Base-by-base conservation (phyloP, 129 eudicot species). In the Flaveria robusta region DNA sequence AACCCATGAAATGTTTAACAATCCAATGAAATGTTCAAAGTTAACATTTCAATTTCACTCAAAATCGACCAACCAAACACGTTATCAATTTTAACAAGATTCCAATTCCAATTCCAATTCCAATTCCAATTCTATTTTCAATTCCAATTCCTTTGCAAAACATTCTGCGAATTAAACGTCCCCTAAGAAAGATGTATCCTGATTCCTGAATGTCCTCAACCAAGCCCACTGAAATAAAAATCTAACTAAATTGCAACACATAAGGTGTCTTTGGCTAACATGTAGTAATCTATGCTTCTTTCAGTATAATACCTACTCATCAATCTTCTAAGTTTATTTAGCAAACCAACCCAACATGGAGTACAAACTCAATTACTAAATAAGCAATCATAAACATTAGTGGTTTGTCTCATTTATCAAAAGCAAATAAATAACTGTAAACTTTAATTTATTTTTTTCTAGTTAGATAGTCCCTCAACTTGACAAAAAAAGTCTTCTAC, bases 201-300 rank as follows among this genome's bases (percentile, higher is more conserved):
- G 14, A 47, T 34, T 19, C 37, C 37, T 7, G 77, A 56, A 51
- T 52, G 22, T 27, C 63, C 79, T 75, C 49, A 5, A 19, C 79
- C 29, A 46, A 64, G 23, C 68, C 37, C 72, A 29, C 4, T 26
- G 29, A 27, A 14, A 19, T 15, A 50, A 49, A 71, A 4, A 50
- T 29, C 47, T 0, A 24, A 26, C 26, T 22, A 23, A 6, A 9
- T 22, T 22, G 37, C 12, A 58, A 10, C 64, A 56, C 64, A 20
- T 56, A 11, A 3, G 29, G 27, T 27, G 3, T 9, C 14, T 24
- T 22, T 58, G 34, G 37, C 66, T 23, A 58, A 23, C 37, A 58
- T 3, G 16, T 11, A 58, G 29, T 20, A 20, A 55, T 19, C 63
- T 55, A 55, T 55, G 63, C 29, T 55, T 20, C 15, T 20, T 20